These are phyloP conservation scores for Eucalyptus albens DNA, from an alignment of 345 rosid genomes.

Conservation along the genomic window DNA sequence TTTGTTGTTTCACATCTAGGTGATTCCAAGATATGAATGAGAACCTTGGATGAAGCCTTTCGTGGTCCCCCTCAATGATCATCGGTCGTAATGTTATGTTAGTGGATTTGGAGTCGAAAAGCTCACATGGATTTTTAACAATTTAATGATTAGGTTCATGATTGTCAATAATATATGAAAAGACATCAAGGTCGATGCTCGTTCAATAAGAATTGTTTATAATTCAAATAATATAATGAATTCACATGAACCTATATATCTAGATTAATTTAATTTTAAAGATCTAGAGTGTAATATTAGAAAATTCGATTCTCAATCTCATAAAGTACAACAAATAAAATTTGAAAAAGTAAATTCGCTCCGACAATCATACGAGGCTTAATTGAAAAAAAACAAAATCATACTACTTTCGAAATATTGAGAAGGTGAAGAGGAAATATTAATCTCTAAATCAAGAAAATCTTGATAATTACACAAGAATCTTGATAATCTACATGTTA, in stretches of 20 bases:
- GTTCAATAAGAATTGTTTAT: not conserved
- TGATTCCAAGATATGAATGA: too few relatives aligned
- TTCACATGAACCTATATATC: not conserved
- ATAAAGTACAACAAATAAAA: not conserved
- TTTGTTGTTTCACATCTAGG: too few relatives aligned
- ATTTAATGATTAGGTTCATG: not conserved
- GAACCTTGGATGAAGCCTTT: too few relatives aligned
- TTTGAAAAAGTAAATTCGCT: not conserved
- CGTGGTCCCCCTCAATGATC: not conserved
- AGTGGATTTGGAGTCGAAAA: not conserved
- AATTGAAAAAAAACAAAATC: not conserved
- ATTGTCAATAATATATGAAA: not conserved
- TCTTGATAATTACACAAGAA: not conserved
- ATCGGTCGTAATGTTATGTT: not conserved
- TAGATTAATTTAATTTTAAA: not conserved
- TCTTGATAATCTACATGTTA: not conserved
- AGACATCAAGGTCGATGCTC: not conserved
- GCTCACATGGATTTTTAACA: not conserved
- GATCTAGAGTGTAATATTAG: not conserved
- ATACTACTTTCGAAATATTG: not conserved
- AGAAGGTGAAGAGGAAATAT: not conserved
- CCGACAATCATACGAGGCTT: accelerated
- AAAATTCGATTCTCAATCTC: not conserved
- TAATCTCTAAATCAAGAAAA: not conserved
- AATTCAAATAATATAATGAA: not conserved